phyloP scores from a whole-genome alignment of 2,329 filamentous ascomycete species.

The Xylaria sp. region DNA sequence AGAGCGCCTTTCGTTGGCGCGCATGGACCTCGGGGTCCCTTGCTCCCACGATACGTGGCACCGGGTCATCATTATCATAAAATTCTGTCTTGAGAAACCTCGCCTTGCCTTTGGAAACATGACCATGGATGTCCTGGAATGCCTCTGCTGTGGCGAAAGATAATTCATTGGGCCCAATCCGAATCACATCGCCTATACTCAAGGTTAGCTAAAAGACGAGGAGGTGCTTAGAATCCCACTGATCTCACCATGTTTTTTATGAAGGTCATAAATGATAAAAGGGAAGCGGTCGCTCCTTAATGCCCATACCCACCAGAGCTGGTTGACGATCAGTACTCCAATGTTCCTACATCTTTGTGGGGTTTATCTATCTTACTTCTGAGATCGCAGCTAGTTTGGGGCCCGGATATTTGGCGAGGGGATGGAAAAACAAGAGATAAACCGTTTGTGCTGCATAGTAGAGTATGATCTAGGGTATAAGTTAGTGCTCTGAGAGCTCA shows the following conservation, averaged over 20 bases:
- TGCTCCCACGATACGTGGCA: conserved; percentile 27
- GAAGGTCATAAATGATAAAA: conserved; percentile 31
- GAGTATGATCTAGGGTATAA: conserved; percentile 12
- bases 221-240: not conserved
- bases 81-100: conserved; percentile 35
- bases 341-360: not conserved
- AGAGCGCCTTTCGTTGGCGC: conserved; percentile 36
- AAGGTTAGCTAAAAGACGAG: conserved; percentile 2
- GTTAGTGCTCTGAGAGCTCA: conserved; percentile 7
- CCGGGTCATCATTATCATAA: conserved; percentile 36
- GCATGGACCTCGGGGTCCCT: conserved; percentile 38
- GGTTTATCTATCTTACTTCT: conserved; percentile 24
- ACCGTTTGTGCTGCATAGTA: conserved; percentile 19
- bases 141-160: conserved; percentile 53
- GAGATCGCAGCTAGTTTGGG: conserved; percentile 39
- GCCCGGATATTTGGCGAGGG: conserved; percentile 39
- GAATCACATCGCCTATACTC: conserved; percentile 49
- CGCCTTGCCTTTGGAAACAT: conserved; percentile 39
- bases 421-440: conserved; percentile 38
- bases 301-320: conserved; percentile 38
- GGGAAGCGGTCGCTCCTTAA: conserved; percentile 29
- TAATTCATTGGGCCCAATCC: conserved; percentile 55
- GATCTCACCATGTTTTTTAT: conserved; percentile 39
- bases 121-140: conserved; percentile 53
- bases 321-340: conserved; percentile 1